These are phyloP conservation scores for Theileria annulata DNA, from an alignment of 169 alveolate species.

Conservation along the genomic window DNA sequence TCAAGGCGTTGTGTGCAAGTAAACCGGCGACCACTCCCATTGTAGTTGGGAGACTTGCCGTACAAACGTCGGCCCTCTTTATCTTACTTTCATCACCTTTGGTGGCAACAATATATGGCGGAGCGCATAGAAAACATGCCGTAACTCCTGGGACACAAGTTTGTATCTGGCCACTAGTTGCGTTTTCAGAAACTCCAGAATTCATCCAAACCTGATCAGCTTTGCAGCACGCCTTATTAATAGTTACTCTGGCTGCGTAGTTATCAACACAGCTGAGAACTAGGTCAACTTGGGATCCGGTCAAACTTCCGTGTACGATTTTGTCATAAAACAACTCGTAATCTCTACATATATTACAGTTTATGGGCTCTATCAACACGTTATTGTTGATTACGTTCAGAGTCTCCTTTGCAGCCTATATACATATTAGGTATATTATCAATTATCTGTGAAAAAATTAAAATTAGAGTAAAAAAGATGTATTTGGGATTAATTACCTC, in stretches of 20 bases:
- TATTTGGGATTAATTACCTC: conserved; percentile 65
- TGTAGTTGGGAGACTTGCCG: conserved; percentile 94
- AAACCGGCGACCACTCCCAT: conserved; percentile 96
- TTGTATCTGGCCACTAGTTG: conserved; percentile 93
- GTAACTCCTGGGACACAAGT: conserved; percentile 92
- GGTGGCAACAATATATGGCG: conserved; percentile 88
- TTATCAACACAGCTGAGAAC: conserved; percentile 94
- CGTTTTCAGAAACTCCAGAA: conserved; percentile 95
- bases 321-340: conserved; percentile 82
- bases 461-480: neutral
- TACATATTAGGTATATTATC: neutral
- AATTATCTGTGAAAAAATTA: neutral
- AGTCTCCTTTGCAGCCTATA: conserved; percentile 88
- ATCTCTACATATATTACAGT: conserved; percentile 84
- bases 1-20: conserved; percentile 89
- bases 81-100: conserved; percentile 89
- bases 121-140: conserved; percentile 96
- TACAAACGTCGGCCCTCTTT: conserved; percentile 93
- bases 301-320: conserved; percentile 76
- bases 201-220: conserved; percentile 92
- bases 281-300: conserved; percentile 82
- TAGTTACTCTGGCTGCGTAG: conserved; percentile 94
- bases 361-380: conserved; percentile 86
- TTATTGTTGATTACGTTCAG: conserved; percentile 89
- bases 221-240: conserved; percentile 91